Evolutionary conservation across 805 yeast species (phyloP), one percentile per base, ranked within the genome.

Genomic region (Saturnispora mendoncae): DNA sequence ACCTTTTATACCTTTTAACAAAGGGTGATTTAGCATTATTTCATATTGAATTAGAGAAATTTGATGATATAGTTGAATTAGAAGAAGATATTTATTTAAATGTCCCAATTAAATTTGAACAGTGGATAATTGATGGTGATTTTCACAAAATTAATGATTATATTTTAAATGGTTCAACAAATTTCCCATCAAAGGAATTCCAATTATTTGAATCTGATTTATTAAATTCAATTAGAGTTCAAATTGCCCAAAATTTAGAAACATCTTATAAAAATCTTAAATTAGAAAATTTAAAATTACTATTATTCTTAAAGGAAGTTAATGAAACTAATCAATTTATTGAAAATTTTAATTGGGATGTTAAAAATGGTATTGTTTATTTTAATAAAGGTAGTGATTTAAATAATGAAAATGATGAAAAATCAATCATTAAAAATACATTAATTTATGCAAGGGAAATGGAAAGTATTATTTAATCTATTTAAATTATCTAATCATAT

Each of bases 111-210:
- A 78, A 79, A 51, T 77, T 92, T 52, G 97, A 92, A 60, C 79
- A 84, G 50, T 85, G 94, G 82, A 74, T 92, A 50, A 86, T 90
- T 81, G 97, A 92, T 64, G 98, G 98, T 33, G 83, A 90, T 49
- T 92, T 88, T 62, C 92, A 86, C 61, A 84, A 84, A 61, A 90
- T 88, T 35, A 84, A 92, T 82, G 80, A 76, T 51, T 71, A 84
- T 42, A 47, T 62, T 31, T 51, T 58, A 10, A 53, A 56, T n/a
- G 76, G 79, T 39, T 73, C 76, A 23, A 23, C 26, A 45, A 67
- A 68, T 41, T 77, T 80, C 49, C 79, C 80, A 21, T 72, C 78
- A 49, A 74, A 78, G 44, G 97, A 92, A 60, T 88, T 79, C 60
- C 74, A 73, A 44, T 71, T 84, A 36, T 84, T 90, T 61, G 82